phyloP scores from a whole-genome alignment of 2,329 filamentous ascomycete genomes.

The Chrysoporthe cubensis region DNA sequence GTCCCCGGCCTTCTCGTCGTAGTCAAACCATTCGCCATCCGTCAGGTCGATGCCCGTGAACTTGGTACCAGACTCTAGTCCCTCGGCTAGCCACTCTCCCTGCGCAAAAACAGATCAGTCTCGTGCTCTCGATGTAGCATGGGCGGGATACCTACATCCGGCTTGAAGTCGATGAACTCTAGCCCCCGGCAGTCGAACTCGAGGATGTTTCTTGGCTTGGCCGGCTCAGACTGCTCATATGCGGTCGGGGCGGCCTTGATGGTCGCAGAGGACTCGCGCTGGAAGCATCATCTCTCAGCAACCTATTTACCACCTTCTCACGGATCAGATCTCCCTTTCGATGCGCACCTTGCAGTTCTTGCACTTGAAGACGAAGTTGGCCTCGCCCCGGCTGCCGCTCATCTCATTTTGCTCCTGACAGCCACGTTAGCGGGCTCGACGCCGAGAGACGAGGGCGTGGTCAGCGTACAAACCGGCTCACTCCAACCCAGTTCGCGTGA shows the following conservation, averaged over 20 bases:
- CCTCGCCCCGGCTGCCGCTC: constrained; percentile 90
- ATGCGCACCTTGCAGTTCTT: constrained; percentile 87
- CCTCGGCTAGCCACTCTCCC: constrained; percentile 90
- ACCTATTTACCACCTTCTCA: neutral
- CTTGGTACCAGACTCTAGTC: constrained; percentile 77
- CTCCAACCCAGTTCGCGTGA: constrained; percentile 82
- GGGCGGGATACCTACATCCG: constrained; percentile 65
- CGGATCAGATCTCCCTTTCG: neutral
- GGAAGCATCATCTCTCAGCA: constrained; percentile 10
- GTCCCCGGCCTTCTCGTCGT: constrained; percentile 89
- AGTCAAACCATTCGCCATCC: constrained; percentile 97
- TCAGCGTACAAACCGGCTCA: constrained; percentile 83
- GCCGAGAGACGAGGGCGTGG: constrained; percentile 12
- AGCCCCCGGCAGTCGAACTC: constrained; percentile 93
- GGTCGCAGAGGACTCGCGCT: constrained; percentile 85
- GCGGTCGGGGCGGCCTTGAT: constrained; percentile 75
- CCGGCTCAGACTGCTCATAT: constrained; percentile 73
- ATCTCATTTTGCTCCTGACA: constrained; percentile 83
- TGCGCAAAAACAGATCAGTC: constrained; percentile 40
- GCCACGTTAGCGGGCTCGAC: constrained; percentile 6
- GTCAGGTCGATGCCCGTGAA: constrained; percentile 81
- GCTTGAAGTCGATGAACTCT: constrained; percentile 87
- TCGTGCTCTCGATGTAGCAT: constrained; percentile 20
- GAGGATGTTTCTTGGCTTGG: constrained; percentile 78
- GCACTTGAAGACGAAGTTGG: constrained; percentile 99